A percentile compares a stretch with the other conserved stretches of the same genome.
Conservation (phyloP, 495 filamentous ascomycete species). For the Letharia lupina region DNA sequence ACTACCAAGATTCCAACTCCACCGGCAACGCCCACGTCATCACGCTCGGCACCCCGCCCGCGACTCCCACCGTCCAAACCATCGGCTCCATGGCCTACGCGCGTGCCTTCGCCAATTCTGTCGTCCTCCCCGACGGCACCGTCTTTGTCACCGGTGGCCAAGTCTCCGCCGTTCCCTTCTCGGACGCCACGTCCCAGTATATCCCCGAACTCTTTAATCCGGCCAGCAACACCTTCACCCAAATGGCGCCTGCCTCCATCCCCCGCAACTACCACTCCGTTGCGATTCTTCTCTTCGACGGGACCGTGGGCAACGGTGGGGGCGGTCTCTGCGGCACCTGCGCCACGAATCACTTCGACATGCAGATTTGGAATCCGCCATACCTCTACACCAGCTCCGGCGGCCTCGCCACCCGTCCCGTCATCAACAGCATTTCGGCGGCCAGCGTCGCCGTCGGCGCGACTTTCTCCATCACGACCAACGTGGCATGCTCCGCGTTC, state of each 20-base stretch:
- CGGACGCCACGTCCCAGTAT: slow-evolving; percentile 33
- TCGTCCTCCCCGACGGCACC: slow-evolving; percentile 41
- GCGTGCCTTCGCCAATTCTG: slow-evolving; percentile 38
- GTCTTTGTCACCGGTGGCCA: slow-evolving; percentile 43
- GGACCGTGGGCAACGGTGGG: slow-evolving; percentile 42
- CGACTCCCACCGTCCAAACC: slow-evolving; percentile 25
- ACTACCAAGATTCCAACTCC: slow-evolving; percentile 32
- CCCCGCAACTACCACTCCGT: slow-evolving; percentile 45
- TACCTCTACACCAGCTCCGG: slow-evolving; percentile 41
- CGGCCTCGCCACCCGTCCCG: slow-evolving; percentile 31
- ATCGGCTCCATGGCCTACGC: slow-evolving; percentile 32
- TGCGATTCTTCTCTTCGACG: slow-evolving; percentile 43
- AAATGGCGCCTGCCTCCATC: slow-evolving; percentile 31
- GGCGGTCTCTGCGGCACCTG: slow-evolving; percentile 45
- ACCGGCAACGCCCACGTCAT: slow-evolving; percentile 36
- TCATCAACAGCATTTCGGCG: slow-evolving; percentile 27
- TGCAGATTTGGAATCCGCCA: slow-evolving; percentile 40
- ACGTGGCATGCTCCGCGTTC: slow-evolving; percentile 21
- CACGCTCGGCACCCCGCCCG: slow-evolving; percentile 30
- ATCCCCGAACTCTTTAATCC: slow-evolving; percentile 40
- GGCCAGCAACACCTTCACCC: slow-evolving; percentile 31
- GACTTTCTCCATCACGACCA: slow-evolving; percentile 34
- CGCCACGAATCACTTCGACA: slow-evolving; percentile 43
- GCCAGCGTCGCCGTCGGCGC: slow-evolving; percentile 27
- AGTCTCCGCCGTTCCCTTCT: slow-evolving; percentile 34